These are phyloP conservation scores for Syncephalastrum contaminatum DNA, from an alignment of 371 early-diverging fungal species.

Conservation along the genomic window DNA sequence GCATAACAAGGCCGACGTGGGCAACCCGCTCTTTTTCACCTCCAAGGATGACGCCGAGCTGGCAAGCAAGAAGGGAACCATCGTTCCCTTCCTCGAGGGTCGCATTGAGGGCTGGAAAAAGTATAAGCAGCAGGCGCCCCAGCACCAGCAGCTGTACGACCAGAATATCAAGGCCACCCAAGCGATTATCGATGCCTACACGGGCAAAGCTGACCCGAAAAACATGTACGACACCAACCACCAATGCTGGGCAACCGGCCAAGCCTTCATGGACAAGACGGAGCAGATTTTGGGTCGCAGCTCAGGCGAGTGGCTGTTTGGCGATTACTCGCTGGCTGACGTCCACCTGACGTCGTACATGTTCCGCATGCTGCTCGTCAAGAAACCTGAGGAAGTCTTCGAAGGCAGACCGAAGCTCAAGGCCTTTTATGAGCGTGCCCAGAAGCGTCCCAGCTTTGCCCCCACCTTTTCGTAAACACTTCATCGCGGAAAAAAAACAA, in stretches of 20 bases:
- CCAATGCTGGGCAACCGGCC: slow-evolving; percentile 21
- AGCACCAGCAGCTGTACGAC: slow-evolving; percentile 23
- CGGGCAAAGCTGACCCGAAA: slow-evolving; percentile 12
- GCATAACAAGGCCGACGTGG: slow-evolving; percentile 31
- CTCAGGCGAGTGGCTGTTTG: slow-evolving; percentile 29
- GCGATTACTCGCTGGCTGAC: slow-evolving; percentile 31
- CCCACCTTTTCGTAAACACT: slow-evolving; percentile 2
- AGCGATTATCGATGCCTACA: slow-evolving; percentile 16
- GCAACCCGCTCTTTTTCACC: slow-evolving; percentile 35
- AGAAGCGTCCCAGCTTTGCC: slow-evolving; percentile 30
- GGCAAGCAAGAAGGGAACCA: slow-evolving; percentile 18
- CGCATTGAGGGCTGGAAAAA: slow-evolving; percentile 29
- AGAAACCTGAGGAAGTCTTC: slow-evolving; percentile 28
- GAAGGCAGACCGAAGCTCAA: slow-evolving; percentile 24
- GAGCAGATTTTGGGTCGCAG: slow-evolving; percentile 16
- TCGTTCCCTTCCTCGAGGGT: slow-evolving; percentile 25
- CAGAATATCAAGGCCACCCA: slow-evolving; percentile 19
- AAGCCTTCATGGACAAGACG: slow-evolving; percentile 27
- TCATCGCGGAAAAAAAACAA: background rate
- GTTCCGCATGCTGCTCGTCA: slow-evolving; percentile 20
- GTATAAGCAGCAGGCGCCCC: slow-evolving; percentile 21
- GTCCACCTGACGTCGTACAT: slow-evolving; percentile 33
- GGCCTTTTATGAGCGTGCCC: slow-evolving; percentile 29
- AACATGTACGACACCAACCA: slow-evolving; percentile 23
- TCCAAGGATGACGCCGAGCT: slow-evolving; percentile 26